Conservation (phyloP, 306 rosid species). For the Malus domestica region DNA sequence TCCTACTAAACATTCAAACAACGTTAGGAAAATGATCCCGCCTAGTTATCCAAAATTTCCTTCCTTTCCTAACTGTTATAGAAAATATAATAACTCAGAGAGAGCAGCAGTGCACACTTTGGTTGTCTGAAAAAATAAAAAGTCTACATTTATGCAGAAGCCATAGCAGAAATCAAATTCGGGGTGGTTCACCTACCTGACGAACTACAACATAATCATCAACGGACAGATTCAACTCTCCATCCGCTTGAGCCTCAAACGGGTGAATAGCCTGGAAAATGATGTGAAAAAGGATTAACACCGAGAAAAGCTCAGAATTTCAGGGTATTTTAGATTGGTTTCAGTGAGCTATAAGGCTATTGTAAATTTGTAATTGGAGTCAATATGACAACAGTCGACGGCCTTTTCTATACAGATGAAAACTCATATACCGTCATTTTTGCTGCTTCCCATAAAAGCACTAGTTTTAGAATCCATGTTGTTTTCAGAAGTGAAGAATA, state of each 20-base stretch:
- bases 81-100: no score
- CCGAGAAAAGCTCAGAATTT: background rate
- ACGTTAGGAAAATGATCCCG: background rate
- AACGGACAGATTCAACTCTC: slow-evolving; percentile 67
- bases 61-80: background rate
- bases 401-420: no score
- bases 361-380: no score
- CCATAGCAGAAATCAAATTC: background rate
- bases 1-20: background rate
- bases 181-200: slow-evolving; percentile 46
- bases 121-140: background rate
- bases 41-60: background rate
- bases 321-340: no score
- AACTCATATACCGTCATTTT: no score
- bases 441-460: no score
- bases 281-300: background rate
- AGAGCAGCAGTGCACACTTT: background rate
- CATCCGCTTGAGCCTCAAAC: slow-evolving; percentile 86
- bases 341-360: no score
- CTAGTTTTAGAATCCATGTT: no score
- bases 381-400: no score
- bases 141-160: background rate
- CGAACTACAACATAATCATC: slow-evolving; percentile 75
- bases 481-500: no score
- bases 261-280: slow-evolving; percentile 67